Conservation (phyloP, 345 rosid genomes). For the Citrus glauca region DNA sequence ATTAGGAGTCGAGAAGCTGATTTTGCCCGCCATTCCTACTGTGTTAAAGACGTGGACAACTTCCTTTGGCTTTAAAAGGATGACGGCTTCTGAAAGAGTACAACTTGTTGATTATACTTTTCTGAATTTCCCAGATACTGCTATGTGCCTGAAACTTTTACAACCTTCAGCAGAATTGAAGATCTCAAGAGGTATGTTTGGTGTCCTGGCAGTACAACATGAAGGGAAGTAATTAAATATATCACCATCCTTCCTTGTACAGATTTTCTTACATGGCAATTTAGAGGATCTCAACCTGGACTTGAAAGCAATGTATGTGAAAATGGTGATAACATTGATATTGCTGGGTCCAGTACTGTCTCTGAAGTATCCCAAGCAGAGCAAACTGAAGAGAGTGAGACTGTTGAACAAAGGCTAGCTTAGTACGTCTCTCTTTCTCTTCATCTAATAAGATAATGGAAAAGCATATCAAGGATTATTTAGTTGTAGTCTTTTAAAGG, state of each 20-base stretch:
- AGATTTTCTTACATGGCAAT: constrained; percentile 6
- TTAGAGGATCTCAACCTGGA: constrained; percentile 32
- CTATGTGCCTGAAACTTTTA: constrained; percentile 62
- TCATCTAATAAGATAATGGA: not conserved
- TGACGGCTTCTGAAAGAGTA: constrained; percentile 49
- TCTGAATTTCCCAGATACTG: constrained; percentile 68
- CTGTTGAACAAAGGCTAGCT: constrained; percentile 20
- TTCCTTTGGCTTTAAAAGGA: constrained; percentile 24
- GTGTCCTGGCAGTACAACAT: not conserved
- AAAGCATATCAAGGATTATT: not conserved
- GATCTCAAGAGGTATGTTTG: constrained; percentile 1
- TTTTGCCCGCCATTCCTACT: constrained; percentile 73
- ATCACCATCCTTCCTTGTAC: not conserved
- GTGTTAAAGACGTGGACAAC: constrained; percentile 57
- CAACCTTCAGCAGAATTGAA: constrained; percentile 13
- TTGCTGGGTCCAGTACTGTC: constrained; percentile 31
- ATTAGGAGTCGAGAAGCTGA: constrained; percentile 69
- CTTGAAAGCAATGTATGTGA: constrained; percentile 14
- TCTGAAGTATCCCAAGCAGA: constrained; percentile 39
- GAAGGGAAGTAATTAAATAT: not conserved
- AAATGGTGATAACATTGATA: constrained; percentile 23
- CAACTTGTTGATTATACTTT: constrained; percentile 46
- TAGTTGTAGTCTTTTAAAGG: not conserved
- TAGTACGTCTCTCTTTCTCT: constrained; percentile 42
- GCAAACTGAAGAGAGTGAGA: constrained; percentile 24